Conservation (phyloP, 805 yeast genomes). For the Candida dendrica region DNA sequence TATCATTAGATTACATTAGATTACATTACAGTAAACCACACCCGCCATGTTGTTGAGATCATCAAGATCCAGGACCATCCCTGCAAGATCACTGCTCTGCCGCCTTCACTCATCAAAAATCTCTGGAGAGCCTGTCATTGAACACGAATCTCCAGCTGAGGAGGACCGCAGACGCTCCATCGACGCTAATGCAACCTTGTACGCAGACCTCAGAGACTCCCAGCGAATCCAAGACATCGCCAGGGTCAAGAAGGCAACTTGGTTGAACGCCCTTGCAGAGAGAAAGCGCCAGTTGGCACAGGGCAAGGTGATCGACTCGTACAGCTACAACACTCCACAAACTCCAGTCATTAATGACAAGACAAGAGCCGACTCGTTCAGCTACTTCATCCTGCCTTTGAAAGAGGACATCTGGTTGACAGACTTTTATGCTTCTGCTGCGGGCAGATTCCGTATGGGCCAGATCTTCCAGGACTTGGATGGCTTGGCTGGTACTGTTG, state of each 20-base stretch:
- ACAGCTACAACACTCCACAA: conserved; percentile 64
- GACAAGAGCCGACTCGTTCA: conserved; percentile 72
- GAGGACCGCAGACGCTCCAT: conserved; percentile 33
- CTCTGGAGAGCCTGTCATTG: not conserved
- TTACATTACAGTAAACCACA: too few species aligned
- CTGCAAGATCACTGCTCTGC: not conserved
- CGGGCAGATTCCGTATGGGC: conserved; percentile 88
- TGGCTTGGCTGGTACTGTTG: conserved; percentile 89
- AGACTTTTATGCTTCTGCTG: conserved; percentile 83
- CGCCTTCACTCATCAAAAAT: not conserved
- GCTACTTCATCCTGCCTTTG: conserved; percentile 68
- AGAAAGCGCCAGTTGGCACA: conserved; percentile 62
- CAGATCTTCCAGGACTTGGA: conserved; percentile 92
- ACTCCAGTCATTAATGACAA: conserved; percentile 65
- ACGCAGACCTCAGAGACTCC: conserved; percentile 53
- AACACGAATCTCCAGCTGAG: not conserved
- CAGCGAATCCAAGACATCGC: conserved; percentile 29
- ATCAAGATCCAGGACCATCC: not conserved
- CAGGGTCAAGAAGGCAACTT: conserved; percentile 48
- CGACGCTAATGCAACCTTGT: conserved; percentile 66
- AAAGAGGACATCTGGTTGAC: conserved; percentile 76
- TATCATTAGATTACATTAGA: too few species aligned
- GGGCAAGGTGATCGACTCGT: conserved; percentile 67
- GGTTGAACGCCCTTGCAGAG: conserved; percentile 81
- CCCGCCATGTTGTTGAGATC: not conserved